These are phyloP conservation scores for Podaxis rugospora DNA, from an alignment of 768 basidiomycete species.

Conservation along the genomic window DNA sequence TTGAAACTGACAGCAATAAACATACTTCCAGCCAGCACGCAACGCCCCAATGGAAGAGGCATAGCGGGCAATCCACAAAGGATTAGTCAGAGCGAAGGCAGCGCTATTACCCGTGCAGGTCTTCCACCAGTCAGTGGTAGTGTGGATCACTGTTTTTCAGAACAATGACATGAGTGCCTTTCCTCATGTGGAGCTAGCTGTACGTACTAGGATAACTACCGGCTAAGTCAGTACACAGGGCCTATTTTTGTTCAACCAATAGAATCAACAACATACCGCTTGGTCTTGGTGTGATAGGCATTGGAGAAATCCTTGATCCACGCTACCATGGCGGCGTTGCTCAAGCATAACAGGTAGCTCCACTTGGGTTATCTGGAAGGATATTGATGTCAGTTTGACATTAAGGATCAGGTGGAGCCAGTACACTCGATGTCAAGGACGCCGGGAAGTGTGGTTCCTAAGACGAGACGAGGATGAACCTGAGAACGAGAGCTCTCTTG, in stretches of 20 bases:
- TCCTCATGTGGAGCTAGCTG: background rate
- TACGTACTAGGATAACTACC: background rate
- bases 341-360: slow-evolving; percentile 49
- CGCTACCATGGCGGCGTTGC: slow-evolving; percentile 50
- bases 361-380: slow-evolving; percentile 44
- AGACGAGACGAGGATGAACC: background rate
- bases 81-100: slow-evolving; percentile 44
- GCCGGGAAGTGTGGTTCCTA: slow-evolving; percentile 55
- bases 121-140: slow-evolving; percentile 65
- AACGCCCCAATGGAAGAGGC: slow-evolving; percentile 46
- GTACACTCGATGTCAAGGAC: slow-evolving; percentile 60
- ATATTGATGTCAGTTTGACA: background rate
- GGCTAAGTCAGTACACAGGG: background rate
- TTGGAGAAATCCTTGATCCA: slow-evolving; percentile 62
- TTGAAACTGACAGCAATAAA: background rate
- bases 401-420: slow-evolving; percentile 12
- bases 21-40: slow-evolving; percentile 51
- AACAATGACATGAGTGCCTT: background rate
- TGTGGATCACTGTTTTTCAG: slow-evolving; percentile 30
- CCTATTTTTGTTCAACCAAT: background rate
- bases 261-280: slow-evolving; percentile 29
- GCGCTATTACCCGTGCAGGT: slow-evolving; percentile 58
- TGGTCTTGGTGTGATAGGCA: slow-evolving; percentile 47
- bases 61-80: slow-evolving; percentile 59
- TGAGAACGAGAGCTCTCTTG: background rate